Evolutionary conservation across 306 rosid species (phyloP), one percentile per base, ranked within the genome.

Genomic region (Dalbergia cochinchinensis): DNA sequence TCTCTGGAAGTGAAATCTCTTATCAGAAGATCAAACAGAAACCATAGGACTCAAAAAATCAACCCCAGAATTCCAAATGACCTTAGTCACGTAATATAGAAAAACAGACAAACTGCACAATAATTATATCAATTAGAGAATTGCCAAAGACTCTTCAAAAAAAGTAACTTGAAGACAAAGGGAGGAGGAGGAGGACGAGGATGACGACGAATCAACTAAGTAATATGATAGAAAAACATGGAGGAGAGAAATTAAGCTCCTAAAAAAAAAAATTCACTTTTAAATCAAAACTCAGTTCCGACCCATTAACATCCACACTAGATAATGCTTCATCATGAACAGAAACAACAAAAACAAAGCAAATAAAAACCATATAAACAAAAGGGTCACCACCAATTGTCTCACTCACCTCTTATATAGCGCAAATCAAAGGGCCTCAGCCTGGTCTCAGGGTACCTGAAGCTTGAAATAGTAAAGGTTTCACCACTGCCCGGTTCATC

Each of bases 401-500:
- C 26, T 44, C 13, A 58, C 85, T 19, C 74, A 91, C 97, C 97
- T 89, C 97, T 88, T 65, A 91, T 88, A 71, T 91, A 93, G 3
- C 94, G 94, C 74, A 88, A 87, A 53, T 87, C 91, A 81, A 89
- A 93, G 57, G 94, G 85, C 76, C 78, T 70, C 77, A 93, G 83
- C 48, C 80, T 72, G 61, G 90, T 84, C 41, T 80, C 73, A 57
- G 96, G 96, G 77, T 89, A 93, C 54, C 87, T 81, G 80, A 91
- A 87, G 90, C 90, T 89, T 54, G 96, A 93, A 79, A 91, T 69
- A 35, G 88, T 93, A 84, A 90, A 89, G 87, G 87, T 88, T 76
- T 83, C 85, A 80, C 33, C 85, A 5, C 82, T 81, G 71, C 67
- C 84, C 73, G 53, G 65, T 67, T 90, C 84, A 71, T 55, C 85